phyloP scores from a whole-genome alignment of 148 eudicot species.

The Heliamphora exappendiculata region DNA sequence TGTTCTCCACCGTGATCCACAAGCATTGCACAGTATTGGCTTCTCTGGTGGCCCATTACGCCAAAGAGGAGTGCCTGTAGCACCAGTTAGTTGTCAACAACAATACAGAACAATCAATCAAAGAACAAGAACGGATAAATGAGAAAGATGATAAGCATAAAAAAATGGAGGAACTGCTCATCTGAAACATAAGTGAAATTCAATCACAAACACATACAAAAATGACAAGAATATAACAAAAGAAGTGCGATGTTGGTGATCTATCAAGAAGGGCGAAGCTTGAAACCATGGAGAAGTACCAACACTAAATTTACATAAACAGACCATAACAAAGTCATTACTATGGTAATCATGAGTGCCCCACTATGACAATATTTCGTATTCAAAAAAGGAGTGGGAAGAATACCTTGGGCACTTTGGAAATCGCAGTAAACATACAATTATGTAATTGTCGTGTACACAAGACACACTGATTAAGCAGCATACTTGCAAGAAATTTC shows the following conservation, averaged over 20 bases:
- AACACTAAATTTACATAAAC: background rate
- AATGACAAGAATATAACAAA: background rate
- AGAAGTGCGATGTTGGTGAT: background rate
- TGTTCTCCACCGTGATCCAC: conserved; percentile 98
- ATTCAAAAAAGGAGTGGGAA: background rate
- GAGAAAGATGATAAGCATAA: background rate
- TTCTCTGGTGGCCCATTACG: conserved; percentile 98
- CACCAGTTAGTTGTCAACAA: conserved; percentile 21
- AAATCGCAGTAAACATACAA: background rate
- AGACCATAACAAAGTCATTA: background rate
- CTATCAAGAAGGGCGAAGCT: background rate
- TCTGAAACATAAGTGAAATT: background rate
- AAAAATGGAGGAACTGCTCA: background rate
- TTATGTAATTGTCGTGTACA: background rate
- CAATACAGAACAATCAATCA: conserved; percentile 18
- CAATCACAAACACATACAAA: background rate
- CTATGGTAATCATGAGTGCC: background rate
- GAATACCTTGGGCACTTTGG: background rate
- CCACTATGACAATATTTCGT: background rate
- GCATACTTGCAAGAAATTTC: background rate
- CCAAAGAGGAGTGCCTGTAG: conserved; percentile 96
- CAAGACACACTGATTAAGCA: background rate
- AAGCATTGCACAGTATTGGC: conserved; percentile 95
- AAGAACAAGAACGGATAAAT: background rate
- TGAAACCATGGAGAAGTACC: background rate